Evolutionary conservation across 73 alveolate genomes (phyloP).

Genomic region (Uronychia setigera): DNA sequence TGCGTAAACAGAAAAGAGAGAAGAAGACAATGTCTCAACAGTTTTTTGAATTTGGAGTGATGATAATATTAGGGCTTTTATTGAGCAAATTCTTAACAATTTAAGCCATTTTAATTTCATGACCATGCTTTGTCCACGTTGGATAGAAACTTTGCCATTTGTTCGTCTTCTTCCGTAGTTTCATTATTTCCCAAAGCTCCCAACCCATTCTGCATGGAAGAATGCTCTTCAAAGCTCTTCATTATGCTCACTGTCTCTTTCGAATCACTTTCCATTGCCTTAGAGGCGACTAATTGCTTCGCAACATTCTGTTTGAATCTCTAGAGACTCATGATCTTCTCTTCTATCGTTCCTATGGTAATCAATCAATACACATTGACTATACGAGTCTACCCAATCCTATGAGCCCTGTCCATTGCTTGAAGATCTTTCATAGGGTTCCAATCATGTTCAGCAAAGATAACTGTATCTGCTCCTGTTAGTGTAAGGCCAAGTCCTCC

Average conservation of each 20-base stretch:
- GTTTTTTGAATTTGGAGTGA: neutral
- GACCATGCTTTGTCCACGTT: conserved; percentile 33
- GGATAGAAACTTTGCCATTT: conserved; percentile 15
- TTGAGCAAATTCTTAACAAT: neutral
- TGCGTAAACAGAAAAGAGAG: neutral
- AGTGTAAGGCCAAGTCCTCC: conserved; percentile 99
- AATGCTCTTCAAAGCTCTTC: conserved; percentile 74
- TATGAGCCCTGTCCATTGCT: conserved; percentile 99
- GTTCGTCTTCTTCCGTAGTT: conserved; percentile 16
- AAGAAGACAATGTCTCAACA: too few relatives aligned
- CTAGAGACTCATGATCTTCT: conserved; percentile 94
- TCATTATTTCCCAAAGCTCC: conserved; percentile 7
- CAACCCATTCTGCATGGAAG: conserved; percentile 15
- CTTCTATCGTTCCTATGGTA: conserved; percentile 93
- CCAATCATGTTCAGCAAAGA: conserved; percentile 99
- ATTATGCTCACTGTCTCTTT: conserved; percentile 57
- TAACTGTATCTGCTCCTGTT: conserved; percentile 98
- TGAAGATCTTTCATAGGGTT: conserved; percentile 98
- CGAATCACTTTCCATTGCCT: conserved; percentile 20
- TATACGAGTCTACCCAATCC: conserved; percentile 98
- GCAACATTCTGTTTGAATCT: conserved; percentile 92
- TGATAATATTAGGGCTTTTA: neutral
- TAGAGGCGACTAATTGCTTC: conserved; percentile 81
- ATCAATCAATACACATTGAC: conserved; percentile 98
- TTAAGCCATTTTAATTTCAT: neutral